Evolutionary conservation across 768 basidiomycete species (phyloP), one percentile per base, ranked within the genome.

Genomic region (Agaricus sinodeliciosus): DNA sequence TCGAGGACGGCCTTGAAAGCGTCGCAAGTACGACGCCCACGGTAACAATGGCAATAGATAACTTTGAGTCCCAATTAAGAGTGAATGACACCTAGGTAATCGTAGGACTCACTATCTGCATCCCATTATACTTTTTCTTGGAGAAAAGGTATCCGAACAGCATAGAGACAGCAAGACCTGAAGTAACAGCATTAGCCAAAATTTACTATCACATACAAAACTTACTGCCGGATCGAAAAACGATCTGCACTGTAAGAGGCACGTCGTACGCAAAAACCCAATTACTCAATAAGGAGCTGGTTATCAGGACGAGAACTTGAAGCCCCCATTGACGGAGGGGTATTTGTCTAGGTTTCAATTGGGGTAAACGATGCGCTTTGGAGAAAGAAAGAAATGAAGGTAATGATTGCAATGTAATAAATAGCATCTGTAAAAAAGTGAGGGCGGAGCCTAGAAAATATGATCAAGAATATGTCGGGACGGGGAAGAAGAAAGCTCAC

Each of bases 401-500:
- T 7, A 90, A 67, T 9, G 80, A 80, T 50, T 84, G 84, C 9
- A 77, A 28, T 5, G 87, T 76, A 49, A 92, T 85, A 68, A 90
- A 92, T 34, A 82, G 60, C 79, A 90, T 87, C 67, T 94, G 91
- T 11, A 81, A 81, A 69, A 92, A 89, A 3, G 90, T 92, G 42
- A 94, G 76, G 28, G 89, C 85, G 9, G 89, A 85, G 18, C 88
- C 89, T 88, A 35, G 54, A 37, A 7, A 31, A 34, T 6, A 48
- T 42, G 40, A 34, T 46, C 36, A 39, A n/a, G 48, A 42, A 44
- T 26, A 51, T 12, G 19, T 48, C 27, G 4, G 45, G 22, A 12
- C 37, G 16, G 49, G 55, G 26, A 11, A 27, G 16, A 18, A 28
- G 42, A 31, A 41, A n/a, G 69, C 61, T n/a, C 59, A 88, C 87